A percentile compares a stretch with the other conserved stretches of the same genome.
Evolutionary conservation across 352 stramenopile genomes (phyloP).

Genomic region (Pythium phragmiticola): DNA sequence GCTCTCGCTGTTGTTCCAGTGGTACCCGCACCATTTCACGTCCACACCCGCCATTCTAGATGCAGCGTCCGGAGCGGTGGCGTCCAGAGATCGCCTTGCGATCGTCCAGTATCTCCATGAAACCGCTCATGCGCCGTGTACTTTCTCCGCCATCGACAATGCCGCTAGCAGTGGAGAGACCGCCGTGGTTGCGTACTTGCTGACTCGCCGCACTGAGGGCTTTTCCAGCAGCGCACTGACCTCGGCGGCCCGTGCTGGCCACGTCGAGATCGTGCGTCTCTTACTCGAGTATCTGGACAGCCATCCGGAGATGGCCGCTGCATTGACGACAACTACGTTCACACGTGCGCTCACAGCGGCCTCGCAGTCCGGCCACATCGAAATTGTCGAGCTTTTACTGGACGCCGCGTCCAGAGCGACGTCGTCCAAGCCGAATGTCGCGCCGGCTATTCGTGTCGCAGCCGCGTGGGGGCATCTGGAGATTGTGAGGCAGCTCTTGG

Average conservation of each 20-base stretch:
- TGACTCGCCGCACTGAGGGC: background rate
- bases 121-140: background rate
- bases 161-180: background rate
- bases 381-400: background rate
- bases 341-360: conserved; percentile 3
- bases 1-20: background rate
- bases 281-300: background rate
- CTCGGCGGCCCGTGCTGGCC: background rate
- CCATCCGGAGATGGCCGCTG: no score
- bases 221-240: background rate
- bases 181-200: background rate
- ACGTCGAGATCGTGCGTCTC: background rate
- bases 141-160: background rate
- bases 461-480: conserved; percentile 1
- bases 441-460: background rate
- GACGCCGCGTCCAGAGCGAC: background rate
- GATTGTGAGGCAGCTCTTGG: conserved; percentile 1
- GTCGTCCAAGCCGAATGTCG: background rate
- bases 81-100: background rate
- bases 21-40: background rate
- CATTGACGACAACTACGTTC: background rate
- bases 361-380: background rate
- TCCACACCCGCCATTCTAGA: background rate
- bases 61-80: background rate
- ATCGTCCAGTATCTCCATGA: conserved; percentile 7